Conservation (phyloP, 768 basidiomycete genomes). For the Hygrophorus pudorinus region DNA sequence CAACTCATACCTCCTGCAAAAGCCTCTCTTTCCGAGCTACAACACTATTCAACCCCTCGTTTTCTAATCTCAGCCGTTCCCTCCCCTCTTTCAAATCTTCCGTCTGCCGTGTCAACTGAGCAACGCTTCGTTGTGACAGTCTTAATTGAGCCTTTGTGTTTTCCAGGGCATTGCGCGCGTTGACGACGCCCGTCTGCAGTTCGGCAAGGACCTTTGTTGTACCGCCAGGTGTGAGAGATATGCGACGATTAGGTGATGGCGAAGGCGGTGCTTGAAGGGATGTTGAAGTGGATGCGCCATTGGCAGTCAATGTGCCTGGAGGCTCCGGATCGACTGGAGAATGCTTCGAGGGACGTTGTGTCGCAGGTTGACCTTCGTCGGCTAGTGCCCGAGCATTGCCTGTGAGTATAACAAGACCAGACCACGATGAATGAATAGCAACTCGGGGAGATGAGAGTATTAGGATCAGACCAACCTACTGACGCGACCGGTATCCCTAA, state of each 20-base stretch:
- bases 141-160: conserved; percentile 79
- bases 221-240: conserved; percentile 61
- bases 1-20: conserved; percentile 60
- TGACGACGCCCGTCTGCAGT: conserved; percentile 74
- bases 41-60: conserved; percentile 82
- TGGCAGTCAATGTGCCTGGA: conserved; percentile 19
- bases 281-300: conserved; percentile 16
- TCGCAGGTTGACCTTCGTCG: conserved; percentile 49
- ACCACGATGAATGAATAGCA: conserved; percentile 12
- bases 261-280: conserved; percentile 29
- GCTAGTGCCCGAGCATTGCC: conserved; percentile 80
- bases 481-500: conserved; percentile 69
- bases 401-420: conserved; percentile 22
- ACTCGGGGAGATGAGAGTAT: conserved; percentile 1
- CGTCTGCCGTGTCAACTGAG: conserved; percentile 73
- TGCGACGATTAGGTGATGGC: conserved; percentile 41
- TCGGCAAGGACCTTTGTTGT: conserved; percentile 86
- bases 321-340: conserved; percentile 20
- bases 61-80: conserved; percentile 74
- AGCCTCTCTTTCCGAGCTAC: conserved; percentile 81
- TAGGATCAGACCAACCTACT: conserved; percentile 48
- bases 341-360: conserved; percentile 17
- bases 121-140: conserved; percentile 73
- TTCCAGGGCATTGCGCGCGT: conserved; percentile 73
- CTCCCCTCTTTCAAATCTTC: conserved; percentile 85